Base-by-base conservation (phyloP, 352 stramenopile genomes). In the Pythium apleroticum region DNA sequence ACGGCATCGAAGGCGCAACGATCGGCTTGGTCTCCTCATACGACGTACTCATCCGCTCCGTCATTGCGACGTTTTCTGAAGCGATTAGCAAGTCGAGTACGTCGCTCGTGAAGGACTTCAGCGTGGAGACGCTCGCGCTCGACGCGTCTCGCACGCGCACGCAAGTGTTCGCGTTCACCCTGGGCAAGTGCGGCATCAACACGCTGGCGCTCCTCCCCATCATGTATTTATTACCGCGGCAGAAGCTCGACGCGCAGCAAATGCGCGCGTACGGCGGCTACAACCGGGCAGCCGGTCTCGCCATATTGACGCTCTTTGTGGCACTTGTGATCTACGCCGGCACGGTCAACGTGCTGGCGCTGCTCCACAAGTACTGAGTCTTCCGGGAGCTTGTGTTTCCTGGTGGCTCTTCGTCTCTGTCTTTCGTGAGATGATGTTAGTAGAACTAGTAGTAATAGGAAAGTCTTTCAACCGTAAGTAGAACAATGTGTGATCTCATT, bases 1-100 rank as follows among this genome's bases (percentile, higher is more conserved):
- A 75, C 11, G 86, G 84, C 30, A 73, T 90, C 20, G 84, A 93
- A 73, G 84, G 81, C 6, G 79, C 84, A 11, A 90, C 79, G 12
- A 87, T 74, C 0, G 84, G 84, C 0, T 66, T 93, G 11, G 74
- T 91, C 11, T 66, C 73, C 19, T 90, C 81, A 5, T 91, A 86
- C 55, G 77, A 75, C 17, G 73, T 76, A n/a, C 63, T 92, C 46
- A 85, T 90, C 46, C 68, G 67, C n/a, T 84, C 84, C 61, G 79
- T 77, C 3, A 75, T 89, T 48, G 56, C 81, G 24, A 84, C 81
- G 9, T 80, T 90, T 37, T 89, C 77, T 20, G 75, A 84, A 53
- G 78, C 69, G 12, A 77, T 91, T 30, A 80, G 76, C 59, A 68
- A 69, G 54, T 81, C 77, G 12, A 88, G 77, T 50, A 33, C 53